phyloP scores from a whole-genome alignment of 768 basidiomycete genomes.

The Cystofilobasidium bisporidii region DNA sequence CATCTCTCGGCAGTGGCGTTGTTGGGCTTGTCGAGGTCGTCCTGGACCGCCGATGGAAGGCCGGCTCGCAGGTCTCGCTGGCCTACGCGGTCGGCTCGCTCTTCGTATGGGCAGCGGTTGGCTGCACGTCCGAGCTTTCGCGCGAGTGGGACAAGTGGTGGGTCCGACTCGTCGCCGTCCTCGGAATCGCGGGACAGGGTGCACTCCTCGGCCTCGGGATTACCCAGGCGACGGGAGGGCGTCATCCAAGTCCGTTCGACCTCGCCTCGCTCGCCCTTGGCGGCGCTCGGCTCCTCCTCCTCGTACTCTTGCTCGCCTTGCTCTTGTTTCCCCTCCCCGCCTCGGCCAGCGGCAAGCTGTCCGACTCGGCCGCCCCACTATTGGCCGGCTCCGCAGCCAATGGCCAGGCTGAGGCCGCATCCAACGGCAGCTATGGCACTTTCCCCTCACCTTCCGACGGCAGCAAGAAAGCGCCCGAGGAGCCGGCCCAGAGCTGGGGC shows the following conservation, averaged over 20 bases:
- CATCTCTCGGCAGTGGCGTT: constrained; percentile 68
- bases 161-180: constrained; percentile 50
- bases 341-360: background rate
- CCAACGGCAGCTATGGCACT: constrained; percentile 18
- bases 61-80: constrained; percentile 25
- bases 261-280: background rate
- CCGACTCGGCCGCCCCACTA: background rate
- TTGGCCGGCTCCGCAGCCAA: background rate
- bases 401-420: background rate
- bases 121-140: constrained; percentile 12
- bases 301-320: background rate
- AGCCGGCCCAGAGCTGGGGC: constrained; percentile 13
- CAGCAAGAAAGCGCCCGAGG: background rate
- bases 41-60: constrained; percentile 54
- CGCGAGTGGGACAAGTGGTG: constrained; percentile 16
- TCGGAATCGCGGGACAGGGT: constrained; percentile 50
- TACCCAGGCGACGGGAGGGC: background rate
- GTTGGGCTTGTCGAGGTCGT: constrained; percentile 59
- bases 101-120: background rate
- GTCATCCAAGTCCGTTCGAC: background rate
- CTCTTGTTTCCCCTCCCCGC: background rate
- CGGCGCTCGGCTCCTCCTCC: background rate
- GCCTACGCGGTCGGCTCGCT: constrained; percentile 48
- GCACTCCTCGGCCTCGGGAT: background rate
- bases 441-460: background rate